A percentile compares a stretch with the other conserved stretches of the same genome.
phyloP scores from a whole-genome alignment of 495 filamentous ascomycete species.

The Penicillium lividum region DNA sequence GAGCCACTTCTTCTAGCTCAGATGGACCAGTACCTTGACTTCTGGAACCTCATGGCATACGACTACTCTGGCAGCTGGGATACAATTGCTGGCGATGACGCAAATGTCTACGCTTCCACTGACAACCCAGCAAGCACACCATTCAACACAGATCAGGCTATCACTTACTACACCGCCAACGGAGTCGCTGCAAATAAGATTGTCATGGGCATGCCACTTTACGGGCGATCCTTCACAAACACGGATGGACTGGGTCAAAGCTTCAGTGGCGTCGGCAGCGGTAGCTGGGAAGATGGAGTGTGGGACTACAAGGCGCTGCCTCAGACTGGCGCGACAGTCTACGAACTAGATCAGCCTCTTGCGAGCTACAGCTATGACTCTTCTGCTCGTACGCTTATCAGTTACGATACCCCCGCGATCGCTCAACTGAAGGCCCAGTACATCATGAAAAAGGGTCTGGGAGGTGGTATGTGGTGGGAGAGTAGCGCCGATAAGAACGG shows the following conservation, averaged over 20 bases:
- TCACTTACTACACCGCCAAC: conserved; percentile 59
- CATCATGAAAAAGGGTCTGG: conserved; percentile 62
- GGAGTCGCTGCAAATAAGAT: conserved; percentile 70
- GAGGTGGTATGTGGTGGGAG: conserved; percentile 93
- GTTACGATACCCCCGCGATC: conserved; percentile 68
- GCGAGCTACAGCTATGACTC: conserved; percentile 74
- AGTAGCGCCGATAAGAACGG: conserved; percentile 67
- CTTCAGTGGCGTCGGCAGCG: conserved; percentile 68
- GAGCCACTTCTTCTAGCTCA: conserved; percentile 54
- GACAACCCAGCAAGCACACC: conserved; percentile 60
- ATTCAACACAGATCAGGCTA: conserved; percentile 66
- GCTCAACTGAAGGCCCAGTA: conserved; percentile 65
- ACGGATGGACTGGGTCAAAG: conserved; percentile 69
- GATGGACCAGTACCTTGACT: conserved; percentile 71
- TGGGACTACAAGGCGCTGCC: conserved; percentile 75
- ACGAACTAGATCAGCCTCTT: conserved; percentile 15
- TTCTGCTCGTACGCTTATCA: conserved; percentile 58
- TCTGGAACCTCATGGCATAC: conserved; percentile 78
- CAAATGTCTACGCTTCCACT: conserved; percentile 65
- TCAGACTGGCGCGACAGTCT: conserved; percentile 29
- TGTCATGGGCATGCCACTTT: conserved; percentile 81
- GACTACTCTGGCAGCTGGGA: conserved; percentile 77
- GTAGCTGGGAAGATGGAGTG: conserved; percentile 70
- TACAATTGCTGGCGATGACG: conserved; percentile 64
- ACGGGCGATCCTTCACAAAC: conserved; percentile 74